These are phyloP conservation scores for Xylaria acuta DNA, from an alignment of 495 filamentous ascomycete species.

Conservation along the genomic window DNA sequence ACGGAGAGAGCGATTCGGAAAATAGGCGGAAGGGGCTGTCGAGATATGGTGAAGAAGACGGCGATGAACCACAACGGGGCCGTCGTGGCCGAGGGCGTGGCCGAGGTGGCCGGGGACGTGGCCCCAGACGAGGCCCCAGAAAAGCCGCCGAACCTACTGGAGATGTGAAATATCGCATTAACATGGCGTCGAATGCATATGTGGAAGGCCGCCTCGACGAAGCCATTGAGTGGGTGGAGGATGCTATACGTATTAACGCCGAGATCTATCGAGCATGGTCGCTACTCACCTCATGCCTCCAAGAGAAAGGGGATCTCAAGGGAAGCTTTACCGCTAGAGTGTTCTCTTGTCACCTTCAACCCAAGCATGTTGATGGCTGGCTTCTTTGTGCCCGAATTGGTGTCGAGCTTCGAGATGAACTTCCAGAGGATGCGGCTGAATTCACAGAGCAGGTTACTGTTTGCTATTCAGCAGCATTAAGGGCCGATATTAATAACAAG, in stretches of 20 bases:
- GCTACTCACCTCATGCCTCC: constrained; percentile 73
- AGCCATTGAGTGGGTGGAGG: constrained; percentile 65
- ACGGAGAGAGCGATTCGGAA: constrained; percentile 26
- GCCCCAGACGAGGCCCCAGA: constrained; percentile 64
- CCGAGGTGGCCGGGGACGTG: constrained; percentile 29
- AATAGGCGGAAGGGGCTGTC: neutral
- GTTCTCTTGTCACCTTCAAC: constrained; percentile 73
- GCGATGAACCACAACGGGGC: constrained; percentile 17
- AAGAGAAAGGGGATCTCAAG: constrained; percentile 69
- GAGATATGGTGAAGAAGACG: neutral
- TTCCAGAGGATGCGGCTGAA: constrained; percentile 54
- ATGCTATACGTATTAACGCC: constrained; percentile 80
- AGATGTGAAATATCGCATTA: constrained; percentile 75
- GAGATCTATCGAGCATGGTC: constrained; percentile 83
- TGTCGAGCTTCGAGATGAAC: constrained; percentile 58
- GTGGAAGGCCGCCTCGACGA: constrained; percentile 68
- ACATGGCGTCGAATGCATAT: constrained; percentile 73
- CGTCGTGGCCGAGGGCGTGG: constrained; percentile 22
- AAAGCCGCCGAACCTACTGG: constrained; percentile 73
- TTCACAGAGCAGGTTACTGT: constrained; percentile 64
- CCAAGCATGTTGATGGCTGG: constrained; percentile 72
- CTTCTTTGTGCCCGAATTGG: constrained; percentile 69
- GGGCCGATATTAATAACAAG: constrained; percentile 62
- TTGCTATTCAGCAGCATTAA: constrained; percentile 74
- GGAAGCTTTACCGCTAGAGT: constrained; percentile 72